Evolutionary conservation across 331 rosid species (phyloP).

Genomic region (Spiraea crenata): DNA sequence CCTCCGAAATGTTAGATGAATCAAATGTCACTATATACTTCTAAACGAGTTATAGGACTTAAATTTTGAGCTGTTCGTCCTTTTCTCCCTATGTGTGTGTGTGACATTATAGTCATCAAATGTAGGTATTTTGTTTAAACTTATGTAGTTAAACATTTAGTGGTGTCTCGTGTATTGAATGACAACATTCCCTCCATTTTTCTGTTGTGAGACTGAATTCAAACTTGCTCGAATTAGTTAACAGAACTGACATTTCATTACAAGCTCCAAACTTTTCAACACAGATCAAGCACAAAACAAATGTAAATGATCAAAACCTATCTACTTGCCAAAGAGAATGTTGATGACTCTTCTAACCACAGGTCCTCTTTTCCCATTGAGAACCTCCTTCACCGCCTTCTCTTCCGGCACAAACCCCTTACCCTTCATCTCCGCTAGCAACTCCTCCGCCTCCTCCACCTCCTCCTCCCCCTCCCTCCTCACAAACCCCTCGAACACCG

Average conservation of each 20-base stretch:
- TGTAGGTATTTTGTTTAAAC: background rate
- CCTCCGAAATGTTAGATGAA: conserved; percentile 19
- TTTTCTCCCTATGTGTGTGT: background rate
- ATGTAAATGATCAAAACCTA: background rate
- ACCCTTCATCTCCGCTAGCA: conserved; percentile 44
- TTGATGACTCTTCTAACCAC: conserved; percentile 42
- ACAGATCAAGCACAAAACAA: background rate
- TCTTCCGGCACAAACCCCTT: conserved; percentile 66
- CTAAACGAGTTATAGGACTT: conserved; percentile 10
- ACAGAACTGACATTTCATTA: background rate
- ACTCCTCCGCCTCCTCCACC: conserved; percentile 47
- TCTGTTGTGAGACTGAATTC: too few relatives aligned
- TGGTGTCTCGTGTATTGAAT: background rate
- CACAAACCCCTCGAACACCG: conserved; percentile 57
- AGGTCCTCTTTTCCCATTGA: conserved; percentile 42
- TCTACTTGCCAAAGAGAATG: conserved; percentile 58
- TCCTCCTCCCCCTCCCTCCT: conserved; percentile 36
- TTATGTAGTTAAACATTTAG: background rate
- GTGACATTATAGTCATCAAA: too few relatives aligned
- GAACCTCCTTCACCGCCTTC: conserved; percentile 53
- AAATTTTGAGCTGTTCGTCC: conserved; percentile 20
- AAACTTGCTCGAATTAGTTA: background rate
- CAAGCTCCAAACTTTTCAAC: background rate
- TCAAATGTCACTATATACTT: conserved; percentile 2
- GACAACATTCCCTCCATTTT: background rate